These are phyloP conservation scores for Nicotiana attenuata DNA, from an alignment of 257 asterid species.

Conservation along the genomic window DNA sequence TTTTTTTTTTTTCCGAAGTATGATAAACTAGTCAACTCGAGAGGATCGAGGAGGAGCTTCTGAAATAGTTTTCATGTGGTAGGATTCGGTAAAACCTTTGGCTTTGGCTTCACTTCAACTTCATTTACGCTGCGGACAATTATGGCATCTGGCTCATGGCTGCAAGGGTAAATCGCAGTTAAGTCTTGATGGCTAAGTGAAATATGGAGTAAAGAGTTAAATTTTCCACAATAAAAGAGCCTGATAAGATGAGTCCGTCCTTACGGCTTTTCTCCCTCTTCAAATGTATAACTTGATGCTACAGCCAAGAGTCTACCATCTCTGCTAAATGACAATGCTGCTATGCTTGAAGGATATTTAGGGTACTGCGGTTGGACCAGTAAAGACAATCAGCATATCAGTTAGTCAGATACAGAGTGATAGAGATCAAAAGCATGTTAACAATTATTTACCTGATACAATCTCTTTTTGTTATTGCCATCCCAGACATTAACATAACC, in stretches of 20 bases:
- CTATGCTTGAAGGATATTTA: conserved; percentile 78
- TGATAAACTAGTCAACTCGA: not conserved
- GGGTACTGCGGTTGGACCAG: conserved; percentile 45
- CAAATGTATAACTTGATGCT: conserved; percentile 90
- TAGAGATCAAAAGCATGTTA: not conserved
- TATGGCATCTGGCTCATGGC: conserved; percentile 88
- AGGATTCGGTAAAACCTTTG: conserved; percentile 60
- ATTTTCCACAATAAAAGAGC: not conserved
- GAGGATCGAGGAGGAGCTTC: not conserved
- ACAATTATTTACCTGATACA: conserved; percentile 67
- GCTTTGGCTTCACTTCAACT: conserved; percentile 95
- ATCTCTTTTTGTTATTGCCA: conserved; percentile 90
- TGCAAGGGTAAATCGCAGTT: conserved; percentile 26
- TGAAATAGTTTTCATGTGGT: conserved; percentile 31
- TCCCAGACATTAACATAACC: conserved; percentile 97
- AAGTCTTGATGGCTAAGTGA: not conserved
- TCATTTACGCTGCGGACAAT: conserved; percentile 80
- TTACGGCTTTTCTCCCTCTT: conserved; percentile 88
- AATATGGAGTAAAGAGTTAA: not conserved
- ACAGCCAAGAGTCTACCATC: conserved; percentile 83
- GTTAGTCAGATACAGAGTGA: not conserved
- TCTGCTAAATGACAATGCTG: conserved; percentile 86
- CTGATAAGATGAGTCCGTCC: conserved; percentile 10
- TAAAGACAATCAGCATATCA: conserved; percentile 8
- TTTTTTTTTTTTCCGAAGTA: not conserved